Percentiles rank a stretch among this genome's conserved stretches.
Evolutionary conservation across 345 rosid genomes (phyloP).

Genomic region (Acer yangbiense): DNA sequence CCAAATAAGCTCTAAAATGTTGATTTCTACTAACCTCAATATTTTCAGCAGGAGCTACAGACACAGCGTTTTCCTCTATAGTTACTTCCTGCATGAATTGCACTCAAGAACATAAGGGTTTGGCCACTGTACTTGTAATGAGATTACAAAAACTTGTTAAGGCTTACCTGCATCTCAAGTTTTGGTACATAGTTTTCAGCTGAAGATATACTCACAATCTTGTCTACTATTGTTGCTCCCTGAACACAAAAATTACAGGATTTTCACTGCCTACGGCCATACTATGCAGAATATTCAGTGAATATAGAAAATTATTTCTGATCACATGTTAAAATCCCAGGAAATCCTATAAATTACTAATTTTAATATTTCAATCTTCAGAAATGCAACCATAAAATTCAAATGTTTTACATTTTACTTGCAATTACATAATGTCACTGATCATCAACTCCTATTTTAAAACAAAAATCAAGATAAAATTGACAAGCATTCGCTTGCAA

Average conservation of each 20-base stretch:
- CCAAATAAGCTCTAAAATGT: slow-evolving; percentile 3
- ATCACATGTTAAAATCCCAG: background rate
- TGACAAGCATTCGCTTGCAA: background rate
- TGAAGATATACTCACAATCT: slow-evolving; percentile 61
- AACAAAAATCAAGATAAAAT: background rate
- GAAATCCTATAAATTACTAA: background rate
- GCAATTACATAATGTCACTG: background rate
- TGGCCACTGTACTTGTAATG: slow-evolving; percentile 11
- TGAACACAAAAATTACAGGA: slow-evolving; percentile 26
- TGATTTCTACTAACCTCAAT: slow-evolving; percentile 49
- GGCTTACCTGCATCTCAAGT: slow-evolving; percentile 48
- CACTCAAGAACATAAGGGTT: slow-evolving; percentile 18
- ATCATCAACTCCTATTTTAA: background rate
- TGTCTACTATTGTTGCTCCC: slow-evolving; percentile 96
- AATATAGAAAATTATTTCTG: background rate
- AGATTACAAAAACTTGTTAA: slow-evolving; percentile 11
- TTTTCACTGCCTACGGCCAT: slow-evolving; percentile 4
- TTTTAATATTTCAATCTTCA: background rate
- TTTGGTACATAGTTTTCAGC: slow-evolving; percentile 70
- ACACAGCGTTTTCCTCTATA: slow-evolving; percentile 41
- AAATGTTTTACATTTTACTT: background rate
- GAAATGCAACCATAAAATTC: background rate
- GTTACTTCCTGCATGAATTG: slow-evolving; percentile 60
- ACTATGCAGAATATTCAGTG: background rate
- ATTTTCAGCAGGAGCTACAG: slow-evolving; percentile 39